Base-by-base conservation (phyloP, 1,284 basidiomycete genomes). In the Ustilago loliicola region DNA sequence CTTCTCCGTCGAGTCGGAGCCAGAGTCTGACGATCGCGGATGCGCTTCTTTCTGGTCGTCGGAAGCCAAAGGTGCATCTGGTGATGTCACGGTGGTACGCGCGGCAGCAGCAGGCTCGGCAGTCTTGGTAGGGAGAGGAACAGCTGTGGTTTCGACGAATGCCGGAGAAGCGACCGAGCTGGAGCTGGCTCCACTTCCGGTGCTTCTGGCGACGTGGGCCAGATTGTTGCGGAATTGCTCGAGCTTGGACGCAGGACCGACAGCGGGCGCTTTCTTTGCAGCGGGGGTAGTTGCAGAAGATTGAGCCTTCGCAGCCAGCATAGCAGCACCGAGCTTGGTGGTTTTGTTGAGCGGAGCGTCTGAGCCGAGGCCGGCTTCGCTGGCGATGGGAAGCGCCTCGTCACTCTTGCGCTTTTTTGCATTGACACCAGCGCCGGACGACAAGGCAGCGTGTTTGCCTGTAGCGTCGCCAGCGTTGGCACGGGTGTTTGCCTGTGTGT, bases 371-470 rank as follows among this genome's bases (percentile, higher is more conserved):
- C 40, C 53, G 19, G 61, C 61, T 11, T 73, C 71, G 21, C 36
- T 61, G 38, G 65, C 57, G n/a, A 36, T 34, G 17, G 58, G 54
- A 40, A 73, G 27, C 4, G 65, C 55, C 29, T 72, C 68, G 32
- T 78, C 68, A 62, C 76, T 78, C 72, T 78, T 78, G 27, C 76
- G 71, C 68, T 78, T 78, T 60, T 60, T 74, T 42, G 55, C 30
- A 52, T 29, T 61, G 40, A 36, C 47, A 11, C 25, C 56, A 36
- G 51, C 34, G 47, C 38, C 57, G 42, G 42, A 45, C 19, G 42
- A 45, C n/a, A 45, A 11, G 1, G 56, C 50, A 29, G 48, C 36
- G 21, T 38, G 30, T 51, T 64, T 65, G 47, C 60, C 42, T 17
- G 65, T 47, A 54, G 50, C 45, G 9, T 63, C 55, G 52, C 61